Conservation (phyloP, 257 asterid species). For the Salvia rosmarinus region DNA sequence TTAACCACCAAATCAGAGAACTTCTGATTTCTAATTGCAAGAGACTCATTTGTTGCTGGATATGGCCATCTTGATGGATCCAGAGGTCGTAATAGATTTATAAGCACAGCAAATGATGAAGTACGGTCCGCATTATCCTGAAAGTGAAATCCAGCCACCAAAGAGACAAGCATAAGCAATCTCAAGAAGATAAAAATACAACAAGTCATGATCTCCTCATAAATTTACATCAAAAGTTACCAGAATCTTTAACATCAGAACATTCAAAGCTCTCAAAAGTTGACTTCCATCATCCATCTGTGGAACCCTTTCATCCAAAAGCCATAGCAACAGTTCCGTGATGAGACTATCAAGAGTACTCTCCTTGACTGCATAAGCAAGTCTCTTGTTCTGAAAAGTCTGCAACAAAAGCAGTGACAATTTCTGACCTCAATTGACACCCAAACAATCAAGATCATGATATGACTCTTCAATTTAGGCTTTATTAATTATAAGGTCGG, state of each 20-base stretch:
- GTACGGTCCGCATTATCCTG: constrained; percentile 99
- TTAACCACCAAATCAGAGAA: constrained; percentile 96
- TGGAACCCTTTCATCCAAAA: constrained; percentile 97
- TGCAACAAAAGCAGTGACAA: constrained; percentile 44
- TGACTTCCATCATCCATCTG: constrained; percentile 99
- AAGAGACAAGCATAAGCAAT: constrained; percentile 25
- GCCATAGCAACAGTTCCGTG: constrained; percentile 98
- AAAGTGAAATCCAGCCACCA: constrained; percentile 28
- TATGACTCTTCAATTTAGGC: background rate
- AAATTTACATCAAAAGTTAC: constrained; percentile 41
- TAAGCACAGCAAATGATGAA: constrained; percentile 88
- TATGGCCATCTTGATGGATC: constrained; percentile 99
- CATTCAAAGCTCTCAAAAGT: constrained; percentile 94
- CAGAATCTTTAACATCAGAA: constrained; percentile 94
- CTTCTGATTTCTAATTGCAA: constrained; percentile 77
- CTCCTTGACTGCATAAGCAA: constrained; percentile 89
- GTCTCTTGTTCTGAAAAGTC: constrained; percentile 90
- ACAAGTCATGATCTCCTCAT: background rate
- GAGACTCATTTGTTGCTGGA: constrained; percentile 79
- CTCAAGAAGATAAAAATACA: background rate
- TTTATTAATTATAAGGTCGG: background rate
- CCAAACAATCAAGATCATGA: background rate
- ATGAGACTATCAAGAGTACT: constrained; percentile 87
- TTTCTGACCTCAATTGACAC: constrained; percentile 21
- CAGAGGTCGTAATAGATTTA: constrained; percentile 87